Evolutionary conservation across 2,329 filamentous ascomycete genomes (phyloP), one percentile per base, ranked within the genome.

Genomic region (Septoria linicola): DNA sequence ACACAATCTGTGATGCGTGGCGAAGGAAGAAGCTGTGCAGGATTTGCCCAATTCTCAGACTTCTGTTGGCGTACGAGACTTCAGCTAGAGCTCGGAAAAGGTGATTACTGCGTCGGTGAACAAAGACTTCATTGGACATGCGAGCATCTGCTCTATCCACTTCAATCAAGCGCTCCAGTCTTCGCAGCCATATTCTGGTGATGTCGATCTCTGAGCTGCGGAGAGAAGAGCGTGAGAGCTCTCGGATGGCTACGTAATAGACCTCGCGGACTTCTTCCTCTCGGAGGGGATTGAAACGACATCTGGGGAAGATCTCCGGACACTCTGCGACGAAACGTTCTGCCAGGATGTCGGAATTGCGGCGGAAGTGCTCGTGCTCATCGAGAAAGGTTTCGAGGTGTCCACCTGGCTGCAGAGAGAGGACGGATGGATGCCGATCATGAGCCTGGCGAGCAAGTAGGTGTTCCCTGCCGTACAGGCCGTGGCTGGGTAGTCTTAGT

Each of bases 201-300:
- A 53, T 39, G 30, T 36, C 36, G 21, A 49, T 14, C 3, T 36
- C 25, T 6, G 31, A 27, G 14, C 31, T 35, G 7, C 45, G 40
- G 3, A 39, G 30, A 3, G 51, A 53, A 3, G 51, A 49, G 37
- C 45, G 37, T 16, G 51, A 54, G 11, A 50, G 35, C 20, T 54
- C 45, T 23, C 47, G 51, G 3, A 54, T 41, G 10, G 42, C 43
- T 10, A 49, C 20, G n/a, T 54, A 54, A 35, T 54, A 54, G 20
- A 54, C 51, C 27, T 54, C 51, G 17, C 51, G 51, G 3, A 54
- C 25, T 19, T 54, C 51, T 20, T 54, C 51, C 32, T 54, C 51
- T 36, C 51, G 17, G 3, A 54, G 34, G n/a, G 51, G 51, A 30
- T 54, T 54, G 45, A 49, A 54, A 21, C 41, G 41, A 27, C 45